A percentile compares a stretch with the other conserved stretches of the same genome.
Evolutionary conservation across 2,329 filamentous ascomycete genomes (phyloP).

Genomic region (Colletotrichum liaoningense): DNA sequence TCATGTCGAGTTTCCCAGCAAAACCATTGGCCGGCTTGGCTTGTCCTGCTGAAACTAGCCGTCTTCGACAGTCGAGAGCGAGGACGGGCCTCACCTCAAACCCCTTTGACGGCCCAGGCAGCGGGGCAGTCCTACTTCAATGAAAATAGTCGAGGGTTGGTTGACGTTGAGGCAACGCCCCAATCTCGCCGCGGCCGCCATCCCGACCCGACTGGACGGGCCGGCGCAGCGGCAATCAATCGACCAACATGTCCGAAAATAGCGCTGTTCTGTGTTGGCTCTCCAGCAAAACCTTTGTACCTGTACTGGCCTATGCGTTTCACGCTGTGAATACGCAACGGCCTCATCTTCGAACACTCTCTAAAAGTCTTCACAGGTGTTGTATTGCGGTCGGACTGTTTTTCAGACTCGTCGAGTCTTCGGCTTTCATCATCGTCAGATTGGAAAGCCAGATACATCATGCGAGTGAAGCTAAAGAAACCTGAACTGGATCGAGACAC

Average conservation of each 20-base stretch:
- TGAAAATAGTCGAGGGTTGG: background rate
- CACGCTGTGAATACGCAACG: background rate
- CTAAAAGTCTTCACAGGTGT: background rate
- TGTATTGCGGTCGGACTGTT: background rate
- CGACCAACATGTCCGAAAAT: background rate
- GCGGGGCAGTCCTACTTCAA: no score
- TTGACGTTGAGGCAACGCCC: background rate
- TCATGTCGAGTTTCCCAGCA: background rate
- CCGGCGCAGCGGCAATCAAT: slow-evolving; percentile 10
- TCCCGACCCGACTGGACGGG: slow-evolving; percentile 6
- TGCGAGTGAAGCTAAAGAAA: background rate
- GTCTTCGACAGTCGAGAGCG: background rate
- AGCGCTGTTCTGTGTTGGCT: background rate
- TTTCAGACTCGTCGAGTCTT: background rate
- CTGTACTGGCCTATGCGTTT: background rate
- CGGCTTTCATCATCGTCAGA: background rate
- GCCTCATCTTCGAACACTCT: background rate
- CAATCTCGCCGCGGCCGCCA: background rate
- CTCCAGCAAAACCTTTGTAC: background rate
- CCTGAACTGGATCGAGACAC: background rate
- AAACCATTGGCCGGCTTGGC: background rate
- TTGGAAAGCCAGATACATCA: background rate
- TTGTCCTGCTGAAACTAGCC: background rate
- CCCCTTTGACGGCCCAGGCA: background rate
- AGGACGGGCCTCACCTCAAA: slow-evolving; percentile 3